Base-by-base conservation (phyloP, 306 rosid species). In the Prosopis cineraria region DNA sequence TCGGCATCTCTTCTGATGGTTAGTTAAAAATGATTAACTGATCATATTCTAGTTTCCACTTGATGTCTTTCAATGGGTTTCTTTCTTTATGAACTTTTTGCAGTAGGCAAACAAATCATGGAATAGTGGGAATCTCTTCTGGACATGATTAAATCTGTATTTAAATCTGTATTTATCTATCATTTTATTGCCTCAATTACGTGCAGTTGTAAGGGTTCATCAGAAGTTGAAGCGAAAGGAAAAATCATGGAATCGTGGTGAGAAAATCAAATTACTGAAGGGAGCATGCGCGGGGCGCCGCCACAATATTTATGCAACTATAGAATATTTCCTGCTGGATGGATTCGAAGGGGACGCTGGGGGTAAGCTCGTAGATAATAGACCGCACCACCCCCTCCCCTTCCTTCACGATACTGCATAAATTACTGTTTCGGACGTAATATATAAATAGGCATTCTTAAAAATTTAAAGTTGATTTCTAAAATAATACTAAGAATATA, bases 301-400 rank as follows among this genome's bases (percentile, higher is more conserved):
- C 60, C 79, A 66, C 8, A 85, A 74, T 43, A 78, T 84, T 69
- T 88, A 81, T 87, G 96, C 93, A 25, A 85, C 89, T 22, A 62
- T 90, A 45, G 96, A 90, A n/a, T 87, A 82, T 72, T 87, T 90
- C 81, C 63, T 86, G 79, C 86, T 90, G 70, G 93, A 84, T 78
- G 90, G 93, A 37, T 73, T 85, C 11, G 58, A 80, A 78, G 93
- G 91, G 52, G 93, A 88, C n/a, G 36, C 87, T 29, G 91, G 96
- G 68, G 96, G 96, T 90, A 78, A 80, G 88, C 33, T 58, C 17
- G 4, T 27, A 11, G 36, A 58, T 3, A 29, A 2, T 2, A 63
- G n/a, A n/a, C n/a, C n/a, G n/a, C n/a, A n/a, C n/a, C n/a, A n/a
- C n/a, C n/a, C n/a, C n/a, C n/a, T n/a, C n/a, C n/a, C n/a, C n/a